These are phyloP conservation scores for Diplodia mutila DNA, from an alignment of 2,329 filamentous ascomycete genomes.

Conservation along the genomic window DNA sequence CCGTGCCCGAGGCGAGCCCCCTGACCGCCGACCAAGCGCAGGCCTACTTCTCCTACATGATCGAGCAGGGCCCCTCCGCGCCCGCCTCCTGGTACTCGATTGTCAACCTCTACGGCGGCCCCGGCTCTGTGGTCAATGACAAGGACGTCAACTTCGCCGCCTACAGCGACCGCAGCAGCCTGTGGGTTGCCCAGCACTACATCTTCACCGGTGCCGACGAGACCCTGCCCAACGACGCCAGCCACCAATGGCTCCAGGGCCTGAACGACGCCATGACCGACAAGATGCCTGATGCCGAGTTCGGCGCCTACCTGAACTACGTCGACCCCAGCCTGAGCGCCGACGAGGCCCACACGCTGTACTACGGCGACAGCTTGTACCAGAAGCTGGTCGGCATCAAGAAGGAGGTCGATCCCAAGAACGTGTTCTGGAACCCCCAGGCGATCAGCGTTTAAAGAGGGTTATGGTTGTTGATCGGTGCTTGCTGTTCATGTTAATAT, in stretches of 20 bases:
- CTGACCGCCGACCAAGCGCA: constrained; percentile 36
- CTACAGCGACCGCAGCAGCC: constrained; percentile 41
- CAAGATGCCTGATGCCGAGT: constrained; percentile 44
- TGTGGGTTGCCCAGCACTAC: constrained; percentile 46
- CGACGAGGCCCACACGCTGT: constrained; percentile 54
- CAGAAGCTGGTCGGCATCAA: constrained; percentile 43
- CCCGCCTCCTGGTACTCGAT: constrained; percentile 41
- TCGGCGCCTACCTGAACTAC: constrained; percentile 60
- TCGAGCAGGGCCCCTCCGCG: constrained; percentile 27
- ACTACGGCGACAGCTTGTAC: constrained; percentile 50
- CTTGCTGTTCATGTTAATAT: not conserved
- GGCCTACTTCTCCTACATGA: constrained; percentile 39
- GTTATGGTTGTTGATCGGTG: not conserved
- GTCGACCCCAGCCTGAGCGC: constrained; percentile 54
- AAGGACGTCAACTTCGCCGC: constrained; percentile 41
- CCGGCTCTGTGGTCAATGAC: constrained; percentile 41
- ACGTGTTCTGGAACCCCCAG: constrained; percentile 45
- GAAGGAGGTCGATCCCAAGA: constrained; percentile 46
- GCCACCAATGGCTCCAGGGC: constrained; percentile 47
- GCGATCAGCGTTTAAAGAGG: constrained; percentile 36
- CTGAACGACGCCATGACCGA: constrained; percentile 47
- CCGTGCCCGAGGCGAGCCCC: constrained; percentile 42
- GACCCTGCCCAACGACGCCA: constrained; percentile 34
- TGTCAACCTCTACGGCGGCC: constrained; percentile 46
- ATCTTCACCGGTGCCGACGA: constrained; percentile 27